phyloP scores from a whole-genome alignment of 176 grass and related monocot genomes.

The Zoysia pacifica region DNA sequence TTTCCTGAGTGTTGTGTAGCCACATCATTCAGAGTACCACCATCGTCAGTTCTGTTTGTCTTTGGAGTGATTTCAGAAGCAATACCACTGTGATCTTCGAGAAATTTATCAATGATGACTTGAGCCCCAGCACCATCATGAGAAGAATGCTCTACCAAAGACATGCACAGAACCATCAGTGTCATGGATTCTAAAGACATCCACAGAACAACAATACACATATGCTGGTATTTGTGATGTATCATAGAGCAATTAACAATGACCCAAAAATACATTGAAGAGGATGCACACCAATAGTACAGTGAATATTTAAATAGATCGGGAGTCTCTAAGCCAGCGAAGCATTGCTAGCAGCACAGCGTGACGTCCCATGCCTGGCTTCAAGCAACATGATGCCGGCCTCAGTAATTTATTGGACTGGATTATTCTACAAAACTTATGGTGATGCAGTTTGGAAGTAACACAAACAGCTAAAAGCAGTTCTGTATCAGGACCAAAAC shows the following conservation, averaged over 20 bases:
- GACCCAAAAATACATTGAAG: slow-evolving; percentile 32
- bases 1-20: slow-evolving; percentile 3
- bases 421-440: slow-evolving; percentile 21
- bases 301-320: slow-evolving; percentile 31
- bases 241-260: slow-evolving; percentile 1
- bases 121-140: not conserved
- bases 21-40: slow-evolving; percentile 13
- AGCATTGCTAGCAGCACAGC: slow-evolving; percentile 26
- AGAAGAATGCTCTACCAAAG: slow-evolving; percentile 32
- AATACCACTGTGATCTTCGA: not conserved
- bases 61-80: slow-evolving; percentile 17
- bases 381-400: slow-evolving; percentile 30
- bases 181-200: not conserved
- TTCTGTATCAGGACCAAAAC: slow-evolving; percentile 3
- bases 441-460: slow-evolving; percentile 25
- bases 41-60: slow-evolving; percentile 7
- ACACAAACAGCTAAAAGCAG: not conserved
- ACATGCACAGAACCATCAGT: slow-evolving; percentile 22
- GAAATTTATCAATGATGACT: not conserved
- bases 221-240: not conserved
- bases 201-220: not conserved
- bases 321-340: slow-evolving; percentile 25
- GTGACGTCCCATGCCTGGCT: slow-evolving; percentile 26
- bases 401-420: slow-evolving; percentile 24
- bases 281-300: slow-evolving; percentile 10